Percentiles rank a stretch among this genome's conserved stretches.
These are phyloP conservation scores for Berberis vulgaris DNA, from an alignment of 164 flowering plant species.

Conservation along the genomic window DNA sequence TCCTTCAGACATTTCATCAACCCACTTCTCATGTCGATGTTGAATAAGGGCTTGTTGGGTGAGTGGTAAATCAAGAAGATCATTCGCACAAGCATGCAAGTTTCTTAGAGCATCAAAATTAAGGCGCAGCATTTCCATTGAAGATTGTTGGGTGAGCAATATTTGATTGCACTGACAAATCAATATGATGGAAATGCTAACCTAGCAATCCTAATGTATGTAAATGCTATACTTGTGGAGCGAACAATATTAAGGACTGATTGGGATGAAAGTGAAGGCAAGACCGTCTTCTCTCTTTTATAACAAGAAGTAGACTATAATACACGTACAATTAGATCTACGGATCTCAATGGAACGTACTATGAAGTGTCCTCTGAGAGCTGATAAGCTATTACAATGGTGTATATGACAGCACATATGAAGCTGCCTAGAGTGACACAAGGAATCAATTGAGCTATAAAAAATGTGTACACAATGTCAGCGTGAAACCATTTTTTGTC, in stretches of 20 bases:
- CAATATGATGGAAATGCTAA: not conserved
- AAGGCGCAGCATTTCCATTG: constrained; percentile 6
- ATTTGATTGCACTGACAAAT: no score
- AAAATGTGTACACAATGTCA: constrained; percentile 3
- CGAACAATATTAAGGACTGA: not conserved
- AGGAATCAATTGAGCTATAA: constrained; percentile 9
- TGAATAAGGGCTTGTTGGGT: constrained; percentile 14
- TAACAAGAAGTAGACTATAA: constrained; percentile 2
- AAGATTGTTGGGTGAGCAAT: not conserved
- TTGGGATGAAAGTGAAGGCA: constrained; percentile 2
- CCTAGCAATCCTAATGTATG: not conserved
- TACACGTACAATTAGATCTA: constrained; percentile 1
- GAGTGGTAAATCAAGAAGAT: constrained; percentile 12
- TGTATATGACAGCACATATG: constrained; percentile 7
- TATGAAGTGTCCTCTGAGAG: constrained; percentile 3
- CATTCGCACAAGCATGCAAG: constrained; percentile 17
- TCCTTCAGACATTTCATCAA: constrained; percentile 15
- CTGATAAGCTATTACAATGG: not conserved
- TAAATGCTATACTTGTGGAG: not conserved
- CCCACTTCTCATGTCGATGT: constrained; percentile 13
- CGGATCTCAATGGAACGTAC: constrained; percentile 6
- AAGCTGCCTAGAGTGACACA: constrained; percentile 4
- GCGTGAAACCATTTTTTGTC: constrained; percentile 9
- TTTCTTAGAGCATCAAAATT: constrained; percentile 10
- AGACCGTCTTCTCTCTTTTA: not conserved